Evolutionary conservation across 306 rosid species (phyloP), one percentile per base, ranked within the genome.

Genomic region (Fagus crenata): DNA sequence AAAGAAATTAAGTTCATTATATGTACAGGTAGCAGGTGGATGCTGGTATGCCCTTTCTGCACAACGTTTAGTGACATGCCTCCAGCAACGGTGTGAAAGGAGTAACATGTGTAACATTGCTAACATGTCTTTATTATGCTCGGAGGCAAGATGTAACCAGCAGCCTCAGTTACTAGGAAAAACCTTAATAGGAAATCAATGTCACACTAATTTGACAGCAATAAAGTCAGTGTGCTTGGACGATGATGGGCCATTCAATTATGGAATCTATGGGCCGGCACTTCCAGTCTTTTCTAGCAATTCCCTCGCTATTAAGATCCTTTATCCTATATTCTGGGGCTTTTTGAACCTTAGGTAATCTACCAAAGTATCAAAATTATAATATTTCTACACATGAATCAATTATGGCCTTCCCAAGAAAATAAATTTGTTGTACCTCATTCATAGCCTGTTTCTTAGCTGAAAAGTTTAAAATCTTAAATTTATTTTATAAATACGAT

Each of bases 291-390:
- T 59, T 58, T 35, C 71, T 3, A 80, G 83, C 81, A 56, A 78
- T 41, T 69, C 82, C 4, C 80, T 75, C 0, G 85, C 83, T 28
- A 75, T 73, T 33, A 64, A 53, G 36, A 55, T 81, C 75, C 80
- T 84, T n/a, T 84, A 81, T 67, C 87, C 87, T 37, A 39, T 84
- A 1, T 84, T 73, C 67, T 84, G 87, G 87, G 87, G 85, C 33
- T 46, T 84, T n/a, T 49, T 77, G 61, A 77, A 39, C 79, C 83
- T 84, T 17, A 32, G 83, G 87, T 84, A 68, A 65, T 17, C 36
- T 18, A 28, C 13, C 12, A 7, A 18, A 55, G 61, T 17, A 17
- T 7, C 31, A 55, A 55, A 18, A 46, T 46, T 46, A 46, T 46
- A 46, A 46, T 46, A 46, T 46, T 41, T 41, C 5, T 41, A 41